Evolutionary conservation across 1,284 basidiomycete genomes (phyloP), one percentile per base, ranked within the genome.

Genomic region (Cryptococcus maquisensis): DNA sequence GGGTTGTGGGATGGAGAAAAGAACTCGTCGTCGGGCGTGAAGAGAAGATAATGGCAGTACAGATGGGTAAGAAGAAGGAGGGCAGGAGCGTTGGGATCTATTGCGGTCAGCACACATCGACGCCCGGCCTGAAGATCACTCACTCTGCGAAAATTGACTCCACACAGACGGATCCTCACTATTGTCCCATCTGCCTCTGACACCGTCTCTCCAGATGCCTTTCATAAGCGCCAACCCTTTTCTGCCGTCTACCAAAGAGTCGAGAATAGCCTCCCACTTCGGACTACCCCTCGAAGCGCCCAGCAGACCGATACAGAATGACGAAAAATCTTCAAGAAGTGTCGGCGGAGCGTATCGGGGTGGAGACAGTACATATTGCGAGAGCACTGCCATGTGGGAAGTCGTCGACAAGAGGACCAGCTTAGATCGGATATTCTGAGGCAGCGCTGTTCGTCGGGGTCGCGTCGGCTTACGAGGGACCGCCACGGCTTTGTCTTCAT

Each of bases 1-100:
- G 90, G 87, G 64, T 93, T 93, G 15, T 65, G 58, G 1, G 60
- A 18, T 2, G 49, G 46, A 0, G 84, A 82, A 69, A 94, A 94
- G 77, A 98, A 98, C 73, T 98, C 95, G 72, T 98, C 95, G 64
- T 98, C 96, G 2, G 90, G 90, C 79, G 98, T 88, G 0, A 93
- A 91, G 39, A 93, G 80, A 18, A 98, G 82, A 12, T 86, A 84
- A 60, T 95, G 87, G 2, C 84, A 83, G 72, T 97, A 95, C 18
- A 97, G 75, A 53, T 94, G 87, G 7, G 84, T 82, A 3, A 97
- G 81, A 47, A 97, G 81, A 3, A 98, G 77, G 2, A 98, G 76
- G 1, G 87, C 79, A 0, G 86, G 81, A 81, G 85, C 86, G 12
- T 39, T 79, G 16, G 54, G 67, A 53, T 61, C 70, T 75, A 32